Evolutionary conservation across 805 yeast species (phyloP).

Genomic region (Kazachstania martiniae): DNA sequence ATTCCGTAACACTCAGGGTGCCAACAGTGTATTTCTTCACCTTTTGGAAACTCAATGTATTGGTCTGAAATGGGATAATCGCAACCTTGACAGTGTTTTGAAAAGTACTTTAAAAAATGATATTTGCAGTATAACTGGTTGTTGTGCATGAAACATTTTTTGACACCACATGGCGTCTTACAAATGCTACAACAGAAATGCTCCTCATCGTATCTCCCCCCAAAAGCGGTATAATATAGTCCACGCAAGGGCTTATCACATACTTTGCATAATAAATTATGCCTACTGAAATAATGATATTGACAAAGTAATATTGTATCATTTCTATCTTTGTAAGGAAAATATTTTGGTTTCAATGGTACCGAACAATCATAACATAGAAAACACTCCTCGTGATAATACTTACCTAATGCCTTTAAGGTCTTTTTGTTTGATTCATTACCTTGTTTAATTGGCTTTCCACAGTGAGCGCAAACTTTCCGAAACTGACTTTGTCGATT

Average conservation of each 20-base stretch:
- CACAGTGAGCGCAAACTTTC: conserved; percentile 43
- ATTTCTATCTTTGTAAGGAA: conserved; percentile 51
- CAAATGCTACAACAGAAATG: conserved; percentile 91
- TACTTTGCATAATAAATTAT: conserved; percentile 74
- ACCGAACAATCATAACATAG: conserved; percentile 74
- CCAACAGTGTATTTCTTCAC: conserved; percentile 93
- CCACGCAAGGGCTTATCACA: conserved; percentile 85
- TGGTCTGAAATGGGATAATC: conserved; percentile 83
- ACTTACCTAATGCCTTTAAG: conserved; percentile 70
- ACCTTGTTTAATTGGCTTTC: conserved; percentile 49
- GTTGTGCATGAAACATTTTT: conserved; percentile 85
- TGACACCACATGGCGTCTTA: conserved; percentile 73
- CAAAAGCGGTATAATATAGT: conserved; percentile 87
- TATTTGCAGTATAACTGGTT: conserved; percentile 79
- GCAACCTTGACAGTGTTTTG: conserved; percentile 91
- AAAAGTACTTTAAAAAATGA: conserved; percentile 79
- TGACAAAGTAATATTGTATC: conserved; percentile 68
- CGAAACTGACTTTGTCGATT: no score
- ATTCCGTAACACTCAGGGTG: conserved; percentile 99
- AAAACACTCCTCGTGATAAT: conserved; percentile 83
- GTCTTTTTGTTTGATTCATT: conserved; percentile 27
- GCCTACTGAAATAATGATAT: conserved; percentile 78
- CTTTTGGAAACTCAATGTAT: conserved; percentile 83
- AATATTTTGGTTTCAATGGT: conserved; percentile 77
- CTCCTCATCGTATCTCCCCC: conserved; percentile 84